Base-by-base conservation (phyloP, 352 stramenopile species). In the Globisporangium cederbergense region DNA sequence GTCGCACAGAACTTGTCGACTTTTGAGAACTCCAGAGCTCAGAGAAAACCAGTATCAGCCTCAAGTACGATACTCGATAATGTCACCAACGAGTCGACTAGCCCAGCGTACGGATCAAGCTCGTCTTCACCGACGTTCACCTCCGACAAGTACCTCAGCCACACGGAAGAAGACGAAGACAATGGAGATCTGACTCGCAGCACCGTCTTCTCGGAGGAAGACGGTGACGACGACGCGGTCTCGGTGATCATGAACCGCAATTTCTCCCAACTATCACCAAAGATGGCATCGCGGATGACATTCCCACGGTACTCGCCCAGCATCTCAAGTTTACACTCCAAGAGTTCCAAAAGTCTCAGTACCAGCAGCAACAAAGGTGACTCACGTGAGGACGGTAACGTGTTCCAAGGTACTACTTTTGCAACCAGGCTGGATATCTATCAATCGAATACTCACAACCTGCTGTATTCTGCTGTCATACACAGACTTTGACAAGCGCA, bases 401-500 rank as follows among this genome's bases (percentile, higher is more conserved):
- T 73, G 3, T 77, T 75, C 49, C 58, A 64, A 59, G 65, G 69
- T 73, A 43, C 22, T 73, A 43, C 22, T 32, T 28, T 16, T 54
- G n/a, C 52, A 3, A 20, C 7, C 16, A 42, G 16, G 30, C 1
- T 60, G 28, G 10, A 53, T 45, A 46, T 54, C 32, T 53, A 11
- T 32, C 22, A 43, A 34, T 65, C 2, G n/a, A 52, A 1, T 4
- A 11, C 36, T 42, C 36, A 20, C 42, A 47, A 14, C 14, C 18
- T n/a, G 20, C 42, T 47, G 42, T 10, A 47, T 16, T 20, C 14
- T 47, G 6, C 13, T 57, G 2, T 20, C n/a, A 28, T 16, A 28
- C 64, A 25, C 20, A 89, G 82, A 89, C 60, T 88, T 89, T 46
- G 82, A 91, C 60, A 74, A 74, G 53, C 78, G 82, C 5, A 91